These are phyloP conservation scores for Geotrichum candidum DNA, from an alignment of 1,139 yeast species.

Conservation along the genomic window DNA sequence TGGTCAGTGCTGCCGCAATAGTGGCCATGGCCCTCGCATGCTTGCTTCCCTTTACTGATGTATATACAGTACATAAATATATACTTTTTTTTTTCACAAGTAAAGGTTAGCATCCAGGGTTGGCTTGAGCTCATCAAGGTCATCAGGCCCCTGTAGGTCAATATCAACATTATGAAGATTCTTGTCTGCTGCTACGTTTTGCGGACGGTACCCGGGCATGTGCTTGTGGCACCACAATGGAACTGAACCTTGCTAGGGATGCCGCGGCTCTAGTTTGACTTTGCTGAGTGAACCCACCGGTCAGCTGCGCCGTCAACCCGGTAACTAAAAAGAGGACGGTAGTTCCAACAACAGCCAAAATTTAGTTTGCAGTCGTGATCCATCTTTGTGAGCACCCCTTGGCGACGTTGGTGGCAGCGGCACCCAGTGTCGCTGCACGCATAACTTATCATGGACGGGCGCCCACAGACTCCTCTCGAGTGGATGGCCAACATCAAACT, in stretches of 20 bases:
- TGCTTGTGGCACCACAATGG: slow-evolving; percentile 43
- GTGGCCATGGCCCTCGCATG: no score
- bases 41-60: no score
- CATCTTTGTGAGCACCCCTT: neutral
- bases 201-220: slow-evolving; percentile 9
- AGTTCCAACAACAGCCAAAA: slow-evolving; percentile 60
- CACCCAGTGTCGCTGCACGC: slow-evolving; percentile 4
- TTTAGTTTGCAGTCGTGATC: neutral
- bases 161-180: neutral
- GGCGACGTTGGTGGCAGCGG: neutral
- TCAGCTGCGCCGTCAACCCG: slow-evolving; percentile 41
- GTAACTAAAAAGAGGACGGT: slow-evolving; percentile 48
- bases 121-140: slow-evolving; percentile 8
- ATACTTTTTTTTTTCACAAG: neutral
- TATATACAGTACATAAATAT: no score
- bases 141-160: neutral
- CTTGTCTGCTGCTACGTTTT: neutral
- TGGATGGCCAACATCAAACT: slow-evolving; percentile 39
- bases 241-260: slow-evolving; percentile 44
- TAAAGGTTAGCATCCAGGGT: slow-evolving; percentile 8
- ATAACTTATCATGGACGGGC: slow-evolving; percentile 21
- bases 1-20: no score
- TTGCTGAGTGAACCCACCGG: slow-evolving; percentile 43
- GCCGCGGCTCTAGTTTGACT: slow-evolving; percentile 50
- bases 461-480: slow-evolving; percentile 29